Evolutionary conservation across 2,329 filamentous ascomycete species (phyloP).

Genomic region (Cladophialophora carrionii): DNA sequence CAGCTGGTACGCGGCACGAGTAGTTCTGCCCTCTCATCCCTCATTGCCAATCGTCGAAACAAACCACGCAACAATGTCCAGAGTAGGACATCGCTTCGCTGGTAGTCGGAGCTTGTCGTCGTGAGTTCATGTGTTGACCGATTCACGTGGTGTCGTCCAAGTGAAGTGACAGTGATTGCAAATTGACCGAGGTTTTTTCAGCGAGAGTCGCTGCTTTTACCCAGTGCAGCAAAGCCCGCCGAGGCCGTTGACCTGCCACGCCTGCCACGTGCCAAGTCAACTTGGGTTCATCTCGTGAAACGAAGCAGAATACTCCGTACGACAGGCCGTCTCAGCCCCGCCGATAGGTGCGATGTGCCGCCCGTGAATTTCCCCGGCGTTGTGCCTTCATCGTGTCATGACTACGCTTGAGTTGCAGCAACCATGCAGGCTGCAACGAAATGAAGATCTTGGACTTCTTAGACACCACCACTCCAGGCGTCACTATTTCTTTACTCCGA

Average conservation of each 20-base stretch:
- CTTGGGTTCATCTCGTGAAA: background rate
- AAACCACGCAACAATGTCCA: background rate
- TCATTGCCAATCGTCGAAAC: background rate
- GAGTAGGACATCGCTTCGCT: background rate
- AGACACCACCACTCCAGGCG: conserved; percentile 14
- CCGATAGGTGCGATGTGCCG: background rate
- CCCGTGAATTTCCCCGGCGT: background rate
- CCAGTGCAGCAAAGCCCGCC: background rate
- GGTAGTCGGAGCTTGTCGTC: background rate
- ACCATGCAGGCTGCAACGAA: conserved; percentile 4
- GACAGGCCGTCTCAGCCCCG: background rate
- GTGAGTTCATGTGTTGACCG: background rate
- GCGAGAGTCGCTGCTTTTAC: background rate
- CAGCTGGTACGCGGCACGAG: background rate
- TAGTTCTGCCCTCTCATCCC: background rate
- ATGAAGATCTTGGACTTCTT: conserved; percentile 8
- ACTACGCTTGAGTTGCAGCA: background rate
- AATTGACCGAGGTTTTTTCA: background rate
- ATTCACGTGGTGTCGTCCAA: background rate
- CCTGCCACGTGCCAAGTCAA: too few relatives aligned
- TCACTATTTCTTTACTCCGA: conserved; percentile 12
- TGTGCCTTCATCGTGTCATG: conserved; percentile 6
- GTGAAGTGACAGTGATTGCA: background rate
- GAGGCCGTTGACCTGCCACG: background rate
- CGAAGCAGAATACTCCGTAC: background rate